Conservation (phyloP, 1,284 basidiomycete species). For the Sanghuangporus baumii region DNA sequence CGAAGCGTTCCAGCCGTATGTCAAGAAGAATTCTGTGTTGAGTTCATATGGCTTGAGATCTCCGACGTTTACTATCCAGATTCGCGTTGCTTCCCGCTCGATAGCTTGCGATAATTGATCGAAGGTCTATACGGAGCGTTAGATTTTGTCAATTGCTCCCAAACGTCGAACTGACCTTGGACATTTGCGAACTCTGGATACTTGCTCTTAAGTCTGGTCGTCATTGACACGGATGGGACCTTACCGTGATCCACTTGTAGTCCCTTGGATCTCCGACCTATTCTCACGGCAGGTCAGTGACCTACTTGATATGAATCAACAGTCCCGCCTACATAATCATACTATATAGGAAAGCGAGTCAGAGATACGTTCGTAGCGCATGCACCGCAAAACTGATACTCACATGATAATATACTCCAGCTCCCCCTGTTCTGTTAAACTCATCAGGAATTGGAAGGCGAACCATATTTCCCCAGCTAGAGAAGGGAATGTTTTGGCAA, state of each 20-base stretch:
- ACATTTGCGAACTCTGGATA: conserved; percentile 38
- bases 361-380: neutral
- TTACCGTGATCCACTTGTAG: conserved; percentile 58
- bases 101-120: conserved; percentile 60
- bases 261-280: conserved; percentile 50
- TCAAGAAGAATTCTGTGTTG: conserved; percentile 65
- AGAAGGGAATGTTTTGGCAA: neutral
- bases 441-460: conserved; percentile 48
- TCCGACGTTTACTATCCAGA: conserved; percentile 63
- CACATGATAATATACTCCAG: conserved; percentile 67
- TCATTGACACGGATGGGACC: conserved; percentile 20
- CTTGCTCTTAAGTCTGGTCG: neutral
- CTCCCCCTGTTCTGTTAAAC: conserved; percentile 54
- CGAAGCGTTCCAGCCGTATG: conserved; percentile 54
- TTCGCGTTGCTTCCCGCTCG: conserved; percentile 46
- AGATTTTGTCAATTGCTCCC: neutral
- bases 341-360: conserved; percentile 23
- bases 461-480: conserved; percentile 55
- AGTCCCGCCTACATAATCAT: conserved; percentile 37
- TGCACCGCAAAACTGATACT: conserved; percentile 19
- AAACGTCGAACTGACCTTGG: conserved; percentile 29
- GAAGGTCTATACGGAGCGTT: conserved; percentile 34
- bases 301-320: neutral
- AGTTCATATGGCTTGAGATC: conserved; percentile 72
- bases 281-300: neutral